Base-by-base conservation (phyloP, 192 early-diverging fungal species). In the Cladochytrium replicatum region DNA sequence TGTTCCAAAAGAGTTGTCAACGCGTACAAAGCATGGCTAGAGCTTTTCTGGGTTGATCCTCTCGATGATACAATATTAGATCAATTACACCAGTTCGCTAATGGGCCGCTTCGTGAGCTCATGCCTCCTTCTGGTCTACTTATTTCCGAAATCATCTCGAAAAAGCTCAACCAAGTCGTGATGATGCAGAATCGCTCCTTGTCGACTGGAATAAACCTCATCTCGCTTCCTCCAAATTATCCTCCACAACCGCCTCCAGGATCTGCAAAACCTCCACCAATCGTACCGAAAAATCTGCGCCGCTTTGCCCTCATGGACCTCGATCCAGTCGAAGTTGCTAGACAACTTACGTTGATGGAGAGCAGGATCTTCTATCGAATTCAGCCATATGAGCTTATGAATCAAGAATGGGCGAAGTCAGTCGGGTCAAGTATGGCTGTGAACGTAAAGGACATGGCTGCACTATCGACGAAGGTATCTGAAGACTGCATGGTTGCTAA, bases 321-420 rank as follows among this genome's bases (percentile, higher is more conserved):
- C 40, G 86, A 91, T 62, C 84, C 93, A 4, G 58, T 85, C 43
- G 93, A 97, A 63, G 60, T 97, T 32, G 90, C 89, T 1, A 79
- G 93, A 15, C 93, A 97, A 64, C 68, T 97, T 48, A 97, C 93
- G 0, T 67, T 97, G 50, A 83, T 91, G 57, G 91, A 93, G 51
- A 81, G 74, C 9, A 82, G 75, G 25, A 60, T 87, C n/a, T 95
- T 86, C 57, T 77, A 69, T 60, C 69, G 74, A 41, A 91, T 97
- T 49, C 71, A 79, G 32, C 84, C 88, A 3, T 69, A 83, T 9
- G 93, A 97, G 65, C 84, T 87, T 50, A 56, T 97, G 32, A 79
- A 86, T 46, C 86, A 93, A 49, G 87, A 84, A 21, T 97, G 93
- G 93, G 70, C 73, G 1, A 82, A 72, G 52, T 75, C 75, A 15